Evolutionary conservation across 139 green algal species (phyloP), one percentile per base, ranked within the genome.

Genomic region (Microglena sp.): DNA sequence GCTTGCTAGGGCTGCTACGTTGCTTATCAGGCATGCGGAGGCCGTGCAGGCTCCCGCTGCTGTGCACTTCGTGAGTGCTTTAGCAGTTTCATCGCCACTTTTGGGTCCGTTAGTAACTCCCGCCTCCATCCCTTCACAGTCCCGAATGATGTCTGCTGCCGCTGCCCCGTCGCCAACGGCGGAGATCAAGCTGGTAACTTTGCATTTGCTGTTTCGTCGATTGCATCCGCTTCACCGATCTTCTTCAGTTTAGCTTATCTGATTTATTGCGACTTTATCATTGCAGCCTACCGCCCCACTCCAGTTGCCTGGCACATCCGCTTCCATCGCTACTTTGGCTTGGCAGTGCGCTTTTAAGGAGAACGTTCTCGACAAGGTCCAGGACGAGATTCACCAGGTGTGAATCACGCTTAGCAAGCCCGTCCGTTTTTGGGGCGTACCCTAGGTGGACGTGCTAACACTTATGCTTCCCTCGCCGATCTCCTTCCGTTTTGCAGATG

Each of bases 311-410:
- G 67, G 72, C 26, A 81, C 64, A 0, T 79, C 79, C 4, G 75
- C 64, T 1, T 70, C 63, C 5, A 74, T 86, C 28, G 79, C 73
- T 3, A 83, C 66, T 3, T 62, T 83, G 6, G 69, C 69, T 5
- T 86, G 79, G 79, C 70, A 78, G 55, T 58, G 82, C 1, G 75
- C 79, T n/a, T 60, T 56, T 4, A 82, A 86, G 70, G 79, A 82
- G 53, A 81, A 80, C 24, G 67, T 78, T 57, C 61, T 86, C 29
- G 70, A 80, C 4, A 81, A 81, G 54, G 75, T 86, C 5, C 79
- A 86, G 68, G 75, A 81, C 28, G 79, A 86, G 70, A 56, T 86
- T n/a, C 73, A 77, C 21, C 79, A 86, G 73, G 79, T 86, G n/a
- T 2, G 65, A 31, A 46, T 54, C 54, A 55, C 33, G 32, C 28